Conservation (phyloP, 164 flowering plant genomes). For the Umbilicus rupestris region DNA sequence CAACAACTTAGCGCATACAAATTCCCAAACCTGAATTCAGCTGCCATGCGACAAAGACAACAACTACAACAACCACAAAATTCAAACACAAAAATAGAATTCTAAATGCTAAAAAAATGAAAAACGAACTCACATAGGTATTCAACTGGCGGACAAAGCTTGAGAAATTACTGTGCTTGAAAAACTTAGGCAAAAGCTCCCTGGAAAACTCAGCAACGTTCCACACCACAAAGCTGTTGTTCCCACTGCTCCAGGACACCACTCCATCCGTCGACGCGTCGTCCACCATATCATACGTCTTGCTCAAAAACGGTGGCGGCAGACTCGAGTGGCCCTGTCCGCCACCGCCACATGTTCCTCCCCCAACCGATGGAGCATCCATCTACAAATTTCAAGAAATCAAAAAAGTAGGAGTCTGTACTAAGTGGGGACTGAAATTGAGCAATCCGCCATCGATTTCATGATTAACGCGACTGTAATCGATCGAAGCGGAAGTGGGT, state of each 20-base stretch:
- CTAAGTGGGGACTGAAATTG: not conserved
- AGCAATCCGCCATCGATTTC: not conserved
- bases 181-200: constrained; percentile 66
- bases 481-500: not conserved
- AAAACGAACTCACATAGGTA: constrained; percentile 50
- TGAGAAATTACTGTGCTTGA: constrained; percentile 88
- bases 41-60: not conserved
- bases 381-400: not conserved
- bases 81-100: not conserved
- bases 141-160: constrained; percentile 82
- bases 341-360: not conserved
- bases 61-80: not conserved
- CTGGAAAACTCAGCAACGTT: constrained; percentile 58
- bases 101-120: not conserved
- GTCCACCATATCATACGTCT: constrained; percentile 82
- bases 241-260: constrained; percentile 61
- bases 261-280: constrained; percentile 51
- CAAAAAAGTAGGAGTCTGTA: not conserved
- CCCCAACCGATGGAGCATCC: not conserved
- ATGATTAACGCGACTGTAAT: no score
- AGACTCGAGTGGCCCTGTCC: no score
- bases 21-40: not conserved
- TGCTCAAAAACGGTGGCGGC: constrained; percentile 75
- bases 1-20: not conserved
- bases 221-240: constrained; percentile 83